Percentiles rank a stretch among this genome's conserved stretches.
Conservation (phyloP, 208 protist species). For the Wallacemonas collosoma region DNA sequence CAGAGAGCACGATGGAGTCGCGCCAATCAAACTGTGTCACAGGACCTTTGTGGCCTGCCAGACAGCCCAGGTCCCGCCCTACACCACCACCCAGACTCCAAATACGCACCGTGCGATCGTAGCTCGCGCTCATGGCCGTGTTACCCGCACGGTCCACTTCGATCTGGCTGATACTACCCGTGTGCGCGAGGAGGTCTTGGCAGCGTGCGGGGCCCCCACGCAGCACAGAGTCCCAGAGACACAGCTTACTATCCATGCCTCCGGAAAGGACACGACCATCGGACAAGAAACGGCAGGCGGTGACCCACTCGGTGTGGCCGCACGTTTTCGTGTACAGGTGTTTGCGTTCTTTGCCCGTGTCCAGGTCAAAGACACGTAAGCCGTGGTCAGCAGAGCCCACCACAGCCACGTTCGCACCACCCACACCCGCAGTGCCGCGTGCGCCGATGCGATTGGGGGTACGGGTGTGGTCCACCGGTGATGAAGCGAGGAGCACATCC, state of each 20-base stretch:
- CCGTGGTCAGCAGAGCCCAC: conserved; percentile 88
- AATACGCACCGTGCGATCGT: conserved; percentile 81
- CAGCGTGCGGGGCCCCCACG: conserved; percentile 52
- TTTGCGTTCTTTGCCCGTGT: conserved; percentile 45
- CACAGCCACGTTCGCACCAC: conserved; percentile 28
- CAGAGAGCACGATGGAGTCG: conserved; percentile 63
- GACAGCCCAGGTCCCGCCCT: conserved; percentile 47
- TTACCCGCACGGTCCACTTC: conserved; percentile 43
- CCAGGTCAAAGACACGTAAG: conserved; percentile 81
- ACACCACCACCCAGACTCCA: conserved; percentile 59
- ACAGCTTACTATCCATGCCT: conserved; percentile 91
- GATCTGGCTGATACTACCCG: conserved; percentile 78
- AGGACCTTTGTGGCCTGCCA: conserved; percentile 73
- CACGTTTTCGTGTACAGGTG: conserved; percentile 76
- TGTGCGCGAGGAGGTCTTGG: conserved; percentile 81
- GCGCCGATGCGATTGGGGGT: not conserved
- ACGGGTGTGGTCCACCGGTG: not conserved
- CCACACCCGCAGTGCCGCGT: not conserved
- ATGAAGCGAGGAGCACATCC: conserved; percentile 48
- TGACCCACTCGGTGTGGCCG: conserved; percentile 92
- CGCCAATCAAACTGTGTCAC: conserved; percentile 84
- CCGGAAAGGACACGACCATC: conserved; percentile 77
- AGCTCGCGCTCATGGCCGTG: conserved; percentile 71
- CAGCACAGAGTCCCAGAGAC: conserved; percentile 72
- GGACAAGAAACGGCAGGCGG: conserved; percentile 68